phyloP scores from a whole-genome alignment of 139 green algal genomes.

The Limnomonas spitsbergensis region DNA sequence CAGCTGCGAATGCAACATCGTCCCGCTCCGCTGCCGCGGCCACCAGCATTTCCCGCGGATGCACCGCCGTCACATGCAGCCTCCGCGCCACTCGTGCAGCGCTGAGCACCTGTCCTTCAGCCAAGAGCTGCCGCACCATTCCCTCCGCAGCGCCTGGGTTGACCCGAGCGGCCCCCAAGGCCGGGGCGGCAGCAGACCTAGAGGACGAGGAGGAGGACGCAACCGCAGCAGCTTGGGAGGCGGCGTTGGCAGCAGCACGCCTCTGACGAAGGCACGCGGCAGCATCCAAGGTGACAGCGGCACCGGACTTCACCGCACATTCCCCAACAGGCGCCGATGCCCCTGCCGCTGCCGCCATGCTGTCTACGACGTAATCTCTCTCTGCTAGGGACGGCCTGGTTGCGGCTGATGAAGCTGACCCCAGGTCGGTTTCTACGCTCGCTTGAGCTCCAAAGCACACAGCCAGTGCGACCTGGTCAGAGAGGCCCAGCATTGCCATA shows the following conservation, averaged over 20 bases:
- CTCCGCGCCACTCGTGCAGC: background rate
- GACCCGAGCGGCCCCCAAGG: too few species aligned
- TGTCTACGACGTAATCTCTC: too few species aligned
- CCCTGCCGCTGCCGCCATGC: background rate
- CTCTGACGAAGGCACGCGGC: background rate
- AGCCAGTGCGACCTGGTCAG: background rate
- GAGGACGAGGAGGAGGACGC: background rate
- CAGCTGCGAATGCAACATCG: background rate
- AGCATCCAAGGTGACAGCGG: background rate
- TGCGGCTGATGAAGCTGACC: background rate
- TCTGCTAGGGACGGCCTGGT: background rate
- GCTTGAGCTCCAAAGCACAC: background rate
- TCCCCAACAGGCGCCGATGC: background rate
- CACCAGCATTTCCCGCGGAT: background rate
- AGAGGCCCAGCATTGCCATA: background rate
- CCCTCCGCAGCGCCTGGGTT: background rate
- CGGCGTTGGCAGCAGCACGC: background rate
- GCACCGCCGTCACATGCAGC: background rate
- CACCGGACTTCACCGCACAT: background rate
- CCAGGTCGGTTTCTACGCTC: background rate
- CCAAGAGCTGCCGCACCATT: background rate
- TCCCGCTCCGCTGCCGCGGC: background rate
- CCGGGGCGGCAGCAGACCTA: background rate
- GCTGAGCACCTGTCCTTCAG: background rate
- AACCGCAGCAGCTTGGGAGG: background rate